Percentiles rank a stretch among this genome's conserved stretches.
phyloP scores from a whole-genome alignment of 345 rosid species.

The Moricandia arvensis region DNA sequence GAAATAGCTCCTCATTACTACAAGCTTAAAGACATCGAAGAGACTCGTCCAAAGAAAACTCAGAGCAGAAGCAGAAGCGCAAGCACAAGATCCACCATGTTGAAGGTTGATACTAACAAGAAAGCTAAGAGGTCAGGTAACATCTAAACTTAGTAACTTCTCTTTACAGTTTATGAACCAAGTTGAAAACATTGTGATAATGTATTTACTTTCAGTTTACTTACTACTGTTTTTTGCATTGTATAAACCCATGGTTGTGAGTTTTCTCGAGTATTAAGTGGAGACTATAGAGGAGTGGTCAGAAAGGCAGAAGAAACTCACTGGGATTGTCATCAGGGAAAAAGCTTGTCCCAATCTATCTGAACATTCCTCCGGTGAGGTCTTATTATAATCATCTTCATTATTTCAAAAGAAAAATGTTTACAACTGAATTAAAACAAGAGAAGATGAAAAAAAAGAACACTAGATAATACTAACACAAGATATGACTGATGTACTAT shows the following conservation, averaged over 20 bases:
- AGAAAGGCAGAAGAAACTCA: slow-evolving; percentile 6
- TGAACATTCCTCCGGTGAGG: slow-evolving; percentile 27
- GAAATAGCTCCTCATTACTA: slow-evolving; percentile 94
- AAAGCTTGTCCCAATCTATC: slow-evolving; percentile 3
- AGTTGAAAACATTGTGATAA: slow-evolving; percentile 5
- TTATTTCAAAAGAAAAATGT: slow-evolving; percentile 15
- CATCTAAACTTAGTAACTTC: slow-evolving; percentile 15
- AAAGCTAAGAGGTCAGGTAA: slow-evolving; percentile 36
- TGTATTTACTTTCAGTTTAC: not conserved
- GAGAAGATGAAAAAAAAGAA: not conserved
- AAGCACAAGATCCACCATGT: not conserved
- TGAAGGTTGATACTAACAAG: slow-evolving; percentile 13
- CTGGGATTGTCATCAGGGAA: not conserved
- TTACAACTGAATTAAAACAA: slow-evolving; percentile 15
- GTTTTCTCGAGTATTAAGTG: slow-evolving; percentile 20
- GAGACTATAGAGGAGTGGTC: not conserved
- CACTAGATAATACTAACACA: slow-evolving; percentile 4
- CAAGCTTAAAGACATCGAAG: slow-evolving; percentile 91
- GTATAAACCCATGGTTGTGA: slow-evolving; percentile 21
- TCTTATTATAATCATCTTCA: slow-evolving; percentile 3
- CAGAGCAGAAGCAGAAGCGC: not conserved
- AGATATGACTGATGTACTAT: slow-evolving; percentile 33
- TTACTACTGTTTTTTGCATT: slow-evolving; percentile 28
- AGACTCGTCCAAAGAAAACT: slow-evolving; percentile 24
- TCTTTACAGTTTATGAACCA: slow-evolving; percentile 4